These are phyloP conservation scores for Chaetomidium leptoderma DNA, from an alignment of 495 filamentous ascomycete species.

Conservation along the genomic window DNA sequence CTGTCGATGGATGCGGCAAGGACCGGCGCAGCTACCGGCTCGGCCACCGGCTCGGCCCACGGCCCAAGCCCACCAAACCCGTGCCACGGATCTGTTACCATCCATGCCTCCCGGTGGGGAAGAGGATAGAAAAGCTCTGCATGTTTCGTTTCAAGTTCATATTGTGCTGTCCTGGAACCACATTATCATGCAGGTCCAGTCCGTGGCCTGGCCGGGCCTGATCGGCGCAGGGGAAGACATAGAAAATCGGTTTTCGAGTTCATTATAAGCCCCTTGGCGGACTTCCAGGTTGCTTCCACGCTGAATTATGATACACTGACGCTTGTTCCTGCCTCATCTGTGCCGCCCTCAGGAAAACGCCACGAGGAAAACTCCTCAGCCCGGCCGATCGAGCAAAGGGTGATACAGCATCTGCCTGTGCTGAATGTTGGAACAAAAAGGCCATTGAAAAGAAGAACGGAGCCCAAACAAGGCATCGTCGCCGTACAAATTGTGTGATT, in stretches of 20 bases:
- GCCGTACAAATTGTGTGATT: not conserved
- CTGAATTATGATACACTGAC: not conserved
- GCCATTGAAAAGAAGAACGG: not conserved
- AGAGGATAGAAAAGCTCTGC: not conserved
- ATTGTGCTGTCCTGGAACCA: not conserved
- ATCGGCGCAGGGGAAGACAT: not conserved
- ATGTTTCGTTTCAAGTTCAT: not conserved
- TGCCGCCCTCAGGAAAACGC: not conserved
- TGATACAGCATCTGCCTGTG: not conserved
- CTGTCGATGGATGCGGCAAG: not conserved
- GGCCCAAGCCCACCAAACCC: not conserved
- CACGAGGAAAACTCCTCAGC: not conserved
- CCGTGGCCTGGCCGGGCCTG: too few species aligned
- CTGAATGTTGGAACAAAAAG: not conserved
- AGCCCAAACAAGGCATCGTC: not conserved
- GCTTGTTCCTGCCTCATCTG: not conserved
- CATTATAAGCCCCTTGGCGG: not conserved
- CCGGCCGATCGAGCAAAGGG: not conserved
- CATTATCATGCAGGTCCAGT: too few species aligned
- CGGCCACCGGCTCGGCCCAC: not conserved
- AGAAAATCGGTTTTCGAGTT: not conserved
- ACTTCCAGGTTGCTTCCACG: not conserved
- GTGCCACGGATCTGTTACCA: constrained; percentile 3
- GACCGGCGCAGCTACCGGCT: not conserved
- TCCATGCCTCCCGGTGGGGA: not conserved